phyloP scores from a whole-genome alignment of 2,329 filamentous ascomycete genomes.

The Aspergillus brasiliensis region DNA sequence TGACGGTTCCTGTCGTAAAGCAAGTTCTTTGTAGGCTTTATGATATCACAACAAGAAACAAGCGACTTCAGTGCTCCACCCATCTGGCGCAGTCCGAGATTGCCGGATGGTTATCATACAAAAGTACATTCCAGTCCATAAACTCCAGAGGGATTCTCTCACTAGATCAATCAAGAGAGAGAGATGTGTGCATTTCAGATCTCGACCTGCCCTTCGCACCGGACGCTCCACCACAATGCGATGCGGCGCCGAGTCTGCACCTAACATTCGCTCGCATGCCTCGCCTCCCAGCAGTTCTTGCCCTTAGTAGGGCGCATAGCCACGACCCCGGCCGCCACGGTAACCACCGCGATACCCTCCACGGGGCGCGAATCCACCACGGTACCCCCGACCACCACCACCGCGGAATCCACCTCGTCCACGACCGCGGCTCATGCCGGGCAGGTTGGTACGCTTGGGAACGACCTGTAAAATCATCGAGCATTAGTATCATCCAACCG shows the following conservation, averaged over 20 bases:
- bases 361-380: constrained; percentile 49
- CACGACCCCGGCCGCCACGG: constrained; percentile 49
- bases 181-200: constrained; percentile 9
- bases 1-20: not conserved
- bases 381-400: constrained; percentile 55
- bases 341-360: constrained; percentile 64
- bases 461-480: constrained; percentile 60
- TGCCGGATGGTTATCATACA: constrained; percentile 37
- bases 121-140: constrained; percentile 31
- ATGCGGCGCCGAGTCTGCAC: constrained; percentile 10
- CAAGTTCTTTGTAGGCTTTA: constrained; percentile 4
- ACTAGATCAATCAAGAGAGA: constrained; percentile 19
- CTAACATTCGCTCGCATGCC: not conserved
- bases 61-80: constrained; percentile 17
- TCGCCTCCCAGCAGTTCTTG: not conserved
- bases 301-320: constrained; percentile 49
- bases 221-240: constrained; percentile 6
- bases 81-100: constrained; percentile 22
- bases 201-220: not conserved
- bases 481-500: not conserved
- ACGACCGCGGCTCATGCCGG: constrained; percentile 82
- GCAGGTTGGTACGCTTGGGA: constrained; percentile 94
- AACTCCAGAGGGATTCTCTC: constrained; percentile 30
- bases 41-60: constrained; percentile 27
- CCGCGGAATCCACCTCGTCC: constrained; percentile 55